These are phyloP conservation scores for Ligustrum vulgare DNA, from an alignment of 257 asterid genomes.

Conservation along the genomic window DNA sequence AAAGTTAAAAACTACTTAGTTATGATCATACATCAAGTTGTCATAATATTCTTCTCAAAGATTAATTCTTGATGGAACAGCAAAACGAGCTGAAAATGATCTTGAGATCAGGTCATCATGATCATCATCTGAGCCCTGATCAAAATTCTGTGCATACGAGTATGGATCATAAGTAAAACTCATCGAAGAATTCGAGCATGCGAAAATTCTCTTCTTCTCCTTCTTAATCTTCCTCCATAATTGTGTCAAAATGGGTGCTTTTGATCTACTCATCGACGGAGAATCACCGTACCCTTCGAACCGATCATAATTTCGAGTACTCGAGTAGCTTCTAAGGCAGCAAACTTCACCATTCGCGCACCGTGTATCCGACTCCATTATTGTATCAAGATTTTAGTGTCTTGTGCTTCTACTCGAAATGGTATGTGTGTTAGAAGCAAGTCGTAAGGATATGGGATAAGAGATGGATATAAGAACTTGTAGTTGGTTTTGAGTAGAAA, in stretches of 20 bases:
- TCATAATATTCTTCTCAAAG: slow-evolving; percentile 35
- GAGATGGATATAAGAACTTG: slow-evolving; percentile 10
- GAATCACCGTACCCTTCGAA: slow-evolving; percentile 23
- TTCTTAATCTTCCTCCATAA: slow-evolving; percentile 77
- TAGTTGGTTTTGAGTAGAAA: neutral
- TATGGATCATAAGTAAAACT: slow-evolving; percentile 59
- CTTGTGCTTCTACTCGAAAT: neutral
- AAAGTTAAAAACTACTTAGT: neutral
- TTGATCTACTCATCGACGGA: slow-evolving; percentile 33
- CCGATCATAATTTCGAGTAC: slow-evolving; percentile 38
- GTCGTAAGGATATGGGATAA: neutral
- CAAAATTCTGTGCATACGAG: slow-evolving; percentile 73
- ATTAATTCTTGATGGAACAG: slow-evolving; percentile 61
- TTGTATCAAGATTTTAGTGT: neutral
- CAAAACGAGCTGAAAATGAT: slow-evolving; percentile 77
- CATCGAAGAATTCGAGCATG: slow-evolving; percentile 40
- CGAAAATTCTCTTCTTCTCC: slow-evolving; percentile 52
- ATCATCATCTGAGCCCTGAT: slow-evolving; percentile 43
- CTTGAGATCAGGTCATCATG: slow-evolving; percentile 46
- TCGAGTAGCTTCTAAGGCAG: slow-evolving; percentile 21
- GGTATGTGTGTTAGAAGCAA: neutral
- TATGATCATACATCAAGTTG: neutral
- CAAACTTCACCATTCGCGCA: slow-evolving; percentile 25
- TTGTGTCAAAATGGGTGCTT: slow-evolving; percentile 47
- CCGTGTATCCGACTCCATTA: slow-evolving; percentile 44